These are phyloP conservation scores for Exserohilum rostratum DNA, from an alignment of 2,329 filamentous ascomycete species.

Conservation along the genomic window DNA sequence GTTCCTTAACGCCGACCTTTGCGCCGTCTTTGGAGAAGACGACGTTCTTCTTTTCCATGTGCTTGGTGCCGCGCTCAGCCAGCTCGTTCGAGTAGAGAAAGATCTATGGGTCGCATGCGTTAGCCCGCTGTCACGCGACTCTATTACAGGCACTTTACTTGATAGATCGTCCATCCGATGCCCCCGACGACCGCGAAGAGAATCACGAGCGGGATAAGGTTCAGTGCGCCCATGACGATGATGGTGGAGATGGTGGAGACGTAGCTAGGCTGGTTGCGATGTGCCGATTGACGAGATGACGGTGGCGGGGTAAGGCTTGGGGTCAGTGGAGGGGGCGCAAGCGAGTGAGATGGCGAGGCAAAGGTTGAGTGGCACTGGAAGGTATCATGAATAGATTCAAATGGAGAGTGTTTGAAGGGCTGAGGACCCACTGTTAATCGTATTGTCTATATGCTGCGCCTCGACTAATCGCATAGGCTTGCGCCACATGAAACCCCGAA, in stretches of 20 bases:
- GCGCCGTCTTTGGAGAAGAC: slow-evolving; percentile 77
- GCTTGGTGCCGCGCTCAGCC: slow-evolving; percentile 67
- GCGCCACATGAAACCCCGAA: slow-evolving; percentile 20
- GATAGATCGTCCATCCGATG: slow-evolving; percentile 71
- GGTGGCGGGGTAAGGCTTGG: not conserved
- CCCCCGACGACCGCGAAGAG: slow-evolving; percentile 64
- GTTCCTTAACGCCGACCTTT: slow-evolving; percentile 72
- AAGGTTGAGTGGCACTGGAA: not conserved
- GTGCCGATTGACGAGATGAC: not conserved
- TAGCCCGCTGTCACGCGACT: too few species aligned
- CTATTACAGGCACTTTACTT: too few species aligned
- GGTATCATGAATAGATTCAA: not conserved
- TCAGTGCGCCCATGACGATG: slow-evolving; percentile 46
- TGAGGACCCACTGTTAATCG: slow-evolving; percentile 6
- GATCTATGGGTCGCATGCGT: too few species aligned
- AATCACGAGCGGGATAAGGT: slow-evolving; percentile 71
- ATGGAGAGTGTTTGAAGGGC: not conserved
- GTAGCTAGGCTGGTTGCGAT: slow-evolving; percentile 8
- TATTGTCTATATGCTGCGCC: slow-evolving; percentile 3
- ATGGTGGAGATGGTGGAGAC: slow-evolving; percentile 12
- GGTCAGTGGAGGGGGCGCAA: not conserved
- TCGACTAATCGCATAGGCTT: slow-evolving; percentile 6
- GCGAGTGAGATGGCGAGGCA: not conserved
- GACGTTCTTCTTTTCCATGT: slow-evolving; percentile 77
- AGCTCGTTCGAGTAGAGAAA: slow-evolving; percentile 72